phyloP scores from a whole-genome alignment of 768 basidiomycete genomes.

The Lactarius tabidus region DNA sequence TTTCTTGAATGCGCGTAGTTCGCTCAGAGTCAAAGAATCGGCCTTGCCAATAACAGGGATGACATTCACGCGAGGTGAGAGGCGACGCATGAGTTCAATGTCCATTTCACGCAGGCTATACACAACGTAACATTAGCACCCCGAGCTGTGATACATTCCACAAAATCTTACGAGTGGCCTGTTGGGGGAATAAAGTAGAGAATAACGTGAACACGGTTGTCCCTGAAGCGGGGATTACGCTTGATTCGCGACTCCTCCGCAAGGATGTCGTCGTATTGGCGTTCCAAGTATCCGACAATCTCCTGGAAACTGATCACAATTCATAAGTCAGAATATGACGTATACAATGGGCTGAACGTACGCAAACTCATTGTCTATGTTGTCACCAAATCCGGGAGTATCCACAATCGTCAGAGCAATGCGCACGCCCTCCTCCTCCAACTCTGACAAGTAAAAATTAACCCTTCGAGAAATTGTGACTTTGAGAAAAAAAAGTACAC shows the following conservation, averaged over 20 bases:
- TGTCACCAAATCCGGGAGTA: conserved; percentile 98
- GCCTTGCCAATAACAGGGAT: conserved; percentile 98
- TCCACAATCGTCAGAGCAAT: conserved; percentile 98
- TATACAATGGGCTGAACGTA: conserved; percentile 41
- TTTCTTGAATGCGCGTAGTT: conserved; percentile 95
- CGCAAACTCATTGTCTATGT: conserved; percentile 98
- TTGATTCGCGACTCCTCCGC: conserved; percentile 99
- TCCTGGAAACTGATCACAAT: conserved; percentile 75
- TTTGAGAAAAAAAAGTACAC: conserved; percentile 31
- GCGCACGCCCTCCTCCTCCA: conserved; percentile 97
- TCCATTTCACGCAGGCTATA: conserved; percentile 91
- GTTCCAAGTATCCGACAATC: conserved; percentile 93
- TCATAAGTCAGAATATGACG: background rate
- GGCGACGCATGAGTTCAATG: conserved; percentile 96
- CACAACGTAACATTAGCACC: conserved; percentile 10
- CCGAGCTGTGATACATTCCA: background rate
- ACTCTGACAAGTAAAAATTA: conserved; percentile 49
- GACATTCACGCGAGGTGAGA: conserved; percentile 97
- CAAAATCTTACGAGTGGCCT: conserved; percentile 79
- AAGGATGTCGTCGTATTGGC: conserved; percentile 98
- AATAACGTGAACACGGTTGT: conserved; percentile 94
- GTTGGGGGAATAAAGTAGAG: conserved; percentile 99
- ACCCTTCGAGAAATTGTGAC: conserved; percentile 1
- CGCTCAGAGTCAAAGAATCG: conserved; percentile 89
- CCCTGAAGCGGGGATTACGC: conserved; percentile 98